phyloP scores from a whole-genome alignment of 371 early-diverging fungal genomes.

The Thermomucor indicae-seudaticae region DNA sequence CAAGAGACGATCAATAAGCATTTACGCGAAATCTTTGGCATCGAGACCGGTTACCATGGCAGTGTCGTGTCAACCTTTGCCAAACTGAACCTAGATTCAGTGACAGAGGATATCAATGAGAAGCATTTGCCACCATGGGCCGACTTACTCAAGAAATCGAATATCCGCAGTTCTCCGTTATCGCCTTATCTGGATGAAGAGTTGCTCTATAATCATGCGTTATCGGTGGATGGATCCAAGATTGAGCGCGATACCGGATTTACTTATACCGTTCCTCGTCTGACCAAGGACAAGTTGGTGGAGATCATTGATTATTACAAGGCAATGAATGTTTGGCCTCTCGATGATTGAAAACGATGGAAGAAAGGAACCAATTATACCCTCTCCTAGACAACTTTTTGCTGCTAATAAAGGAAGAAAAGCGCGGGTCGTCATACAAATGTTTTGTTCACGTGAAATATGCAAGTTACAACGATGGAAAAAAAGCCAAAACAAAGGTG shows the following conservation, averaged over 20 bases:
- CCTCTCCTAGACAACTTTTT: no score
- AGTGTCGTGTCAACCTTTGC: slow-evolving; percentile 75
- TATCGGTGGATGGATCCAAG: slow-evolving; percentile 75
- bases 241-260: slow-evolving; percentile 73
- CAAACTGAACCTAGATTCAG: slow-evolving; percentile 79
- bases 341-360: slow-evolving; percentile 12
- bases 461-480: no score
- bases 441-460: no score
- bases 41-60: slow-evolving; percentile 83
- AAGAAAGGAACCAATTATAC: no score
- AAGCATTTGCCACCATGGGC: slow-evolving; percentile 84
- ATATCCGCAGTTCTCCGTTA: slow-evolving; percentile 79
- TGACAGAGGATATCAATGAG: slow-evolving; percentile 89
- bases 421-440: no score
- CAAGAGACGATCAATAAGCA: slow-evolving; percentile 74
- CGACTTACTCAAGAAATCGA: slow-evolving; percentile 47
- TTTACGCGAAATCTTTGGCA: slow-evolving; percentile 72
- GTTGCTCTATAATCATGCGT: slow-evolving; percentile 73
- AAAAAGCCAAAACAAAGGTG: no score
- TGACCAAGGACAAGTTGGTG: slow-evolving; percentile 60
- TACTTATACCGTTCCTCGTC: slow-evolving; percentile 59
- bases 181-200: slow-evolving; percentile 95
- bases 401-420: no score
- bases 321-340: slow-evolving; percentile 67
- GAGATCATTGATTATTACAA: slow-evolving; percentile 71